Conservation (phyloP, 345 rosid genomes). For the Triadica sebifera region DNA sequence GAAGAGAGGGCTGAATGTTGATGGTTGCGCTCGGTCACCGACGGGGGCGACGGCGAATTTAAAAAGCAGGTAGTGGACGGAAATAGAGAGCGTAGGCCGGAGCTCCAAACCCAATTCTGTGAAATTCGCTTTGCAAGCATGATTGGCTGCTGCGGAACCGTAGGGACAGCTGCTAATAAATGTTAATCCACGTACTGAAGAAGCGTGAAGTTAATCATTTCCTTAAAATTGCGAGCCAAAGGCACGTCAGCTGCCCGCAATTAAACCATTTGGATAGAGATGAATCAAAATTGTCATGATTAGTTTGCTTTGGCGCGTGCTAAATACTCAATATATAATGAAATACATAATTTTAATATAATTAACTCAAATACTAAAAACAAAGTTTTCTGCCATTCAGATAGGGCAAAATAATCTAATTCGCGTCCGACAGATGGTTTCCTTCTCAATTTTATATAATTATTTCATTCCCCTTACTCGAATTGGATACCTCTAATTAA, state of each 20-base stretch:
- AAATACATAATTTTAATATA: too few relatives aligned
- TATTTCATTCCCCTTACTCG: too few relatives aligned
- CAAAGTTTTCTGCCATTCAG: too few relatives aligned
- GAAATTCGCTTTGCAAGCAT: slow-evolving; percentile 36
- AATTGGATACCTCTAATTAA: too few relatives aligned
- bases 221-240: not conserved
- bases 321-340: too few relatives aligned
- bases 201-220: not conserved
- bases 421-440: too few relatives aligned
- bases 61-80: slow-evolving; percentile 14
- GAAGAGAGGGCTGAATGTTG: not conserved
- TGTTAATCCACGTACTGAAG: not conserved
- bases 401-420: too few relatives aligned
- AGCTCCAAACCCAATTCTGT: slow-evolving; percentile 26
- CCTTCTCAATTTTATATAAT: too few relatives aligned
- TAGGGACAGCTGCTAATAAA: too few relatives aligned
- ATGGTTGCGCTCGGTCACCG: not conserved
- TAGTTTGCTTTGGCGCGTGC: not conserved
- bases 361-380: too few relatives aligned
- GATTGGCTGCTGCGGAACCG: slow-evolving; percentile 6
- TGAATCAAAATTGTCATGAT: not conserved
- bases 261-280: not conserved
- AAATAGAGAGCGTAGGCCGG: slow-evolving; percentile 18
- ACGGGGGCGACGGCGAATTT: not conserved
- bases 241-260: slow-evolving; percentile 1